Percentiles rank a stretch among this genome's conserved stretches.
Conservation (phyloP, 2,329 filamentous ascomycete genomes). For the Trematosphaeria pertusa region DNA sequence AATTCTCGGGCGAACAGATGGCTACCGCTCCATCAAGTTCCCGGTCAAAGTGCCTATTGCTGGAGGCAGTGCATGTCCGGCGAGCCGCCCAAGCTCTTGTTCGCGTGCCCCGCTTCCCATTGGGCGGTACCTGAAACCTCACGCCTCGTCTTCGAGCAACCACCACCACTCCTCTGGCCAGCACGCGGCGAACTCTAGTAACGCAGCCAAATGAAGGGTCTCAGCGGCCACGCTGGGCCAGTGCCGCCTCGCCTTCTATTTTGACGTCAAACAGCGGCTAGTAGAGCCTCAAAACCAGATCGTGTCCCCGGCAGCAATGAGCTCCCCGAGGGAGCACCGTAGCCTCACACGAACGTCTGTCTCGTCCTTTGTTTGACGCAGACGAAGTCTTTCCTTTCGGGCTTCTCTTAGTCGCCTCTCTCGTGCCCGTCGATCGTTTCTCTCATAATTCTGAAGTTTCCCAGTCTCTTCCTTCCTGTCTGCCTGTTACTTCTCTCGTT, state of each 20-base stretch:
- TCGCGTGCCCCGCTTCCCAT: slow-evolving; percentile 22
- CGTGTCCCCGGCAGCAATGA: slow-evolving; percentile 33
- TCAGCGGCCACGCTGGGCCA: slow-evolving; percentile 39
- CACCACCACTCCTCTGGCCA: slow-evolving; percentile 40
- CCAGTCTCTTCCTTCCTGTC: slow-evolving; percentile 24
- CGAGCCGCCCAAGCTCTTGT: slow-evolving; percentile 28
- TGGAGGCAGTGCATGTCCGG: slow-evolving; percentile 13
- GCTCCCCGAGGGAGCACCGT: slow-evolving; percentile 27
- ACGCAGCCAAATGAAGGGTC: slow-evolving; percentile 30
- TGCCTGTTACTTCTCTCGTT: slow-evolving; percentile 28
- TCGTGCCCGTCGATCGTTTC: slow-evolving; percentile 39
- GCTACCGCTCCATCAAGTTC: too few relatives aligned
- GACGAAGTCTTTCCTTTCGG: slow-evolving; percentile 23
- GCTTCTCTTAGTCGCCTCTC: slow-evolving; percentile 29
- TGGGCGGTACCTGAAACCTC: slow-evolving; percentile 38
- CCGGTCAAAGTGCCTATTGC: slow-evolving; percentile 12
- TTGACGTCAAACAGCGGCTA: slow-evolving; percentile 49
- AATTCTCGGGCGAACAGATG: too few relatives aligned
- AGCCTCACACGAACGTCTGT: slow-evolving; percentile 28
- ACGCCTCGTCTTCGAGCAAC: slow-evolving; percentile 23
- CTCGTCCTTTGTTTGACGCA: slow-evolving; percentile 35
- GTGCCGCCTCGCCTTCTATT: slow-evolving; percentile 34
- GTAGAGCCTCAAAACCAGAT: slow-evolving; percentile 46
- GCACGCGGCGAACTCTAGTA: slow-evolving; percentile 20
- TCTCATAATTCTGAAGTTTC: slow-evolving; percentile 37